Evolutionary conservation across 768 basidiomycete species (phyloP).

Genomic region (Suillus occidentalis): DNA sequence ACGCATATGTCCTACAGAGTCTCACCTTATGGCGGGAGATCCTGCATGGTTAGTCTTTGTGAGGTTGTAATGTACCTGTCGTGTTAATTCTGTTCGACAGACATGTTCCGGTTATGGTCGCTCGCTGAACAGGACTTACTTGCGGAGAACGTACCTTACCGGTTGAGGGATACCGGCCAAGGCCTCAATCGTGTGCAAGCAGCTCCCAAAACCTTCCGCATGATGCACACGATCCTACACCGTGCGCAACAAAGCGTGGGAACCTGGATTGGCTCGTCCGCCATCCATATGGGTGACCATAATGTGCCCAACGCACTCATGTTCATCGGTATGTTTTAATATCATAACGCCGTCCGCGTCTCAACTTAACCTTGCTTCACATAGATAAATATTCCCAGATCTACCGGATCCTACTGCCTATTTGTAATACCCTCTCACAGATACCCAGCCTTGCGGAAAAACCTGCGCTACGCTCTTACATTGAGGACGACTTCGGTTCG

Average conservation of each 20-base stretch:
- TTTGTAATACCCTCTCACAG: slow-evolving; percentile 78
- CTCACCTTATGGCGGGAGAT: slow-evolving; percentile 87
- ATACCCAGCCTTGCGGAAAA: slow-evolving; percentile 66
- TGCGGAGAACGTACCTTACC: slow-evolving; percentile 72
- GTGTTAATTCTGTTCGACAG: slow-evolving; percentile 35
- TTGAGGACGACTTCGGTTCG: slow-evolving; percentile 82
- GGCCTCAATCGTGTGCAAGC: slow-evolving; percentile 89
- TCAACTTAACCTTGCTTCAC: background rate
- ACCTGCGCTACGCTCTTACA: slow-evolving; percentile 71
- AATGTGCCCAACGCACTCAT: slow-evolving; percentile 63
- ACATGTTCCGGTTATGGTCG: slow-evolving; percentile 88
- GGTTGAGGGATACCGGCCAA: slow-evolving; percentile 85
- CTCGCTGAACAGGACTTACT: slow-evolving; percentile 80
- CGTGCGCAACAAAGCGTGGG: slow-evolving; percentile 82
- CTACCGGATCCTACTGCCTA: slow-evolving; percentile 85
- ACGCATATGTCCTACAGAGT: slow-evolving; percentile 83
- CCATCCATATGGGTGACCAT: slow-evolving; percentile 89
- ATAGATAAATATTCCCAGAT: slow-evolving; percentile 88
- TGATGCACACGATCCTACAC: slow-evolving; percentile 87
- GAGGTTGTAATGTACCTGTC: slow-evolving; percentile 15
- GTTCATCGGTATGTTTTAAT: slow-evolving; percentile 60
- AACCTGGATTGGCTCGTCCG: slow-evolving; percentile 82
- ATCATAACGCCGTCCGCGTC: background rate
- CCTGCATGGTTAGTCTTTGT: slow-evolving; percentile 59
- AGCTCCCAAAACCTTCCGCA: slow-evolving; percentile 83